Base-by-base conservation (phyloP, 306 rosid genomes). In the Cucurbita argyrosperma region DNA sequence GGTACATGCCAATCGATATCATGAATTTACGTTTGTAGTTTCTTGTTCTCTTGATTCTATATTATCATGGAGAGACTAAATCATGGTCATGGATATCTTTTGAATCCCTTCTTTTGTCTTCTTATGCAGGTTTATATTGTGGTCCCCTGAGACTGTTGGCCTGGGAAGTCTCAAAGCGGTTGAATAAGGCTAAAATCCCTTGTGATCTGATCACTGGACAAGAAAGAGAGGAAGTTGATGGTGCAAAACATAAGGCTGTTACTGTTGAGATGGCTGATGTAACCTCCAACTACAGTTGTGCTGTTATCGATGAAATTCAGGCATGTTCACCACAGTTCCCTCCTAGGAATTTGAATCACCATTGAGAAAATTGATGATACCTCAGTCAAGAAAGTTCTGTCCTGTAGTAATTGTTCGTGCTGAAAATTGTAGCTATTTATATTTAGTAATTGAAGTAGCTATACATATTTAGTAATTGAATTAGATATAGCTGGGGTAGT, bases 181-280 rank as follows among this genome's bases (percentile, higher is more conserved):
- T 94, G 92, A 94, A 94, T 87, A 91, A 88, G 88, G 99, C 86
- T 68, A 88, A 89, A 13, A 89, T 94, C 76, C 96, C 91, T 38
- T 94, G 97, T 76, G 85, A 91, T 77, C 89, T 94, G 68, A 76
- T 94, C 71, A 94, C 96, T 2, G 97, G 99, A 79, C 97, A 91
- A 78, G 99, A 94, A 80, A 87, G 87, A 83, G 97, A 87, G 37
- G 89, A 88, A 83, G 83, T 85, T 69, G 96, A 91, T 12, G 95
- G 96, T 78, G 97, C 99, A 47, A 87, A 85, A 19, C 97, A 94
- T 80, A 89, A 70, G 89, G 87, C 97, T 76, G 96, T 84, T 76
- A 94, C 96, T 30, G 97, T 94, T 85, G 99, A 94, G 82, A 94
- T 94, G 97, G 99, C 96, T 78, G 95, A 89, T 78, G 90, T 94